A percentile compares a stretch with the other conserved stretches of the same genome.
These are phyloP conservation scores for Venturia nashicola DNA, from an alignment of 2,329 filamentous ascomycete species.

Conservation along the genomic window DNA sequence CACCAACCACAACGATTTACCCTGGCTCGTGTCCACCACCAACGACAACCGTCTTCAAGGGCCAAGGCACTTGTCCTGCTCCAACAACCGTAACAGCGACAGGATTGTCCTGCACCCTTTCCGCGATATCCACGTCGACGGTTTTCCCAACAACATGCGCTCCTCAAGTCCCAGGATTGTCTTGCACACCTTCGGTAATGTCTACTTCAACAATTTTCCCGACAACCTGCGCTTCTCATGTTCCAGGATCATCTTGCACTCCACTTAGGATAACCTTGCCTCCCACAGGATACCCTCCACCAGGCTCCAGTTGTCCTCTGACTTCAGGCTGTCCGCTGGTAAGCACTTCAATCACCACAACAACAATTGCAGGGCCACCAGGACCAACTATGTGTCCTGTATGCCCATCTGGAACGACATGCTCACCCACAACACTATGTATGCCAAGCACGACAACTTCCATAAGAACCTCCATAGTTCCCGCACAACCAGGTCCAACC, in stretches of 20 bases:
- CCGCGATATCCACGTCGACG: neutral
- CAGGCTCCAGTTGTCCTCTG: no score
- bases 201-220: neutral
- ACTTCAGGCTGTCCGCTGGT: no score
- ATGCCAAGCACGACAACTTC: neutral
- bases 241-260: neutral
- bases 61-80: neutral
- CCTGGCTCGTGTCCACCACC: neutral
- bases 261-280: no score
- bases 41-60: neutral
- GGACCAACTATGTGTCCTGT: neutral
- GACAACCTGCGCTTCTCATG: neutral
- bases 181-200: neutral
- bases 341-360: neutral
- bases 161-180: neutral
- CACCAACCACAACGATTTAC: neutral
- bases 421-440: neutral
- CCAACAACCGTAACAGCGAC: neutral
- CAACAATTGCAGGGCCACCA: neutral
- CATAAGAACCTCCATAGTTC: neutral
- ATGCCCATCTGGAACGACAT: neutral
- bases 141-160: neutral
- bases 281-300: no score
- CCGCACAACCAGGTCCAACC: neutral
- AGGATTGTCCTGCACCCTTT: neutral